Conservation (phyloP, 1,284 basidiomycete genomes). For the Austropuccinia psidii region DNA sequence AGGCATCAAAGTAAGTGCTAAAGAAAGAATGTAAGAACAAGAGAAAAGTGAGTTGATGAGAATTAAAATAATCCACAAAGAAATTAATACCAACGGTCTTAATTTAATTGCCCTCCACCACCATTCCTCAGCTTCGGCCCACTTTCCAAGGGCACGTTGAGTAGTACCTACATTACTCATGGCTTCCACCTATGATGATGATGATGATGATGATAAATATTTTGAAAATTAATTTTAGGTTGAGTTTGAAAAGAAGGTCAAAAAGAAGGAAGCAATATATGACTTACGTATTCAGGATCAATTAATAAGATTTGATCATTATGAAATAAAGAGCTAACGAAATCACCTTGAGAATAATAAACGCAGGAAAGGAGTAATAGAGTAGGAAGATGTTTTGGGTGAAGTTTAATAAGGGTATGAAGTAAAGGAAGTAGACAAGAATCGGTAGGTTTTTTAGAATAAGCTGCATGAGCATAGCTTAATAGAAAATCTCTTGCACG, state of each 20-base stretch:
- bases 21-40: not conserved
- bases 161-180: slow-evolving; percentile 56
- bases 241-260: not conserved
- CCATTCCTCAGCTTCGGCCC: slow-evolving; percentile 50
- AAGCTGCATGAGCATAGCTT: slow-evolving; percentile 34
- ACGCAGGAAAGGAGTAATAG: slow-evolving; percentile 49
- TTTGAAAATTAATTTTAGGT: not conserved
- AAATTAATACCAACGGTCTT: slow-evolving; percentile 43
- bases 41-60: not conserved
- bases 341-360: slow-evolving; percentile 47
- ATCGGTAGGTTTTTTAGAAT: slow-evolving; percentile 32
- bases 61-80: not conserved
- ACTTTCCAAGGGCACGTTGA: slow-evolving; percentile 49
- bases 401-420: slow-evolving; percentile 44
- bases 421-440: slow-evolving; percentile 45
- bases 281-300: slow-evolving; percentile 49
- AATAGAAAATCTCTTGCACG: slow-evolving; percentile 33
- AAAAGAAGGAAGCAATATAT: not conserved
- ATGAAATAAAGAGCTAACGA: slow-evolving; percentile 30
- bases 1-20: slow-evolving; percentile 47
- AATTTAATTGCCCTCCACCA: slow-evolving; percentile 52
- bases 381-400: slow-evolving; percentile 48
- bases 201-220: not conserved
- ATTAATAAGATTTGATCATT: slow-evolving; percentile 34
- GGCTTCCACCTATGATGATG: slow-evolving; percentile 48